These are phyloP conservation scores for Gynochthodes officinalis DNA, from an alignment of 257 asterid genomes.

Conservation along the genomic window DNA sequence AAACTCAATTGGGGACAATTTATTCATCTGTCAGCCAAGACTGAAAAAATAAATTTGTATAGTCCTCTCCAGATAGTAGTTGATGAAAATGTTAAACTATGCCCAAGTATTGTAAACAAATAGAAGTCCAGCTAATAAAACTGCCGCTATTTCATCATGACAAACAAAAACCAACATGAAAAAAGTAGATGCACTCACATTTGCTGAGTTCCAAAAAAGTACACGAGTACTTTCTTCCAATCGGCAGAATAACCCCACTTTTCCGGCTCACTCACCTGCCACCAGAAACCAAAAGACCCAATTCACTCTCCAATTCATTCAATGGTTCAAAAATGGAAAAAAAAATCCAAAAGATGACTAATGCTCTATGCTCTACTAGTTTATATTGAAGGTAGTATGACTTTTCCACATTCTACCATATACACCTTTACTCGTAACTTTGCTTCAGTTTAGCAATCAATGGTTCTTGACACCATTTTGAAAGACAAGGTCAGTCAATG, in stretches of 20 bases:
- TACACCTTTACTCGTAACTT: background rate
- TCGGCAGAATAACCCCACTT: slow-evolving; percentile 80
- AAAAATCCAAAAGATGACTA: background rate
- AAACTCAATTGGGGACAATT: background rate
- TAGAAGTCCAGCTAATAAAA: too few relatives aligned
- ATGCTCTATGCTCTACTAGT: background rate
- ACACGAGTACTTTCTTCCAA: slow-evolving; percentile 74
- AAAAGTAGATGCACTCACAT: slow-evolving; percentile 52
- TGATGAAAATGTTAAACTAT: too few relatives aligned
- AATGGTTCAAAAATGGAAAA: background rate
- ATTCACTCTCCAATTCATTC: slow-evolving; percentile 1
- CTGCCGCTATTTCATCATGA: background rate
- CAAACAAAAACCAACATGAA: slow-evolving; percentile 5
- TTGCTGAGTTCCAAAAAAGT: slow-evolving; percentile 80
- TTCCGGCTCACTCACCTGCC: slow-evolving; percentile 86
- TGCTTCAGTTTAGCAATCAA: background rate
- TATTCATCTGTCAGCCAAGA: too few relatives aligned
- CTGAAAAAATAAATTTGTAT: too few relatives aligned
- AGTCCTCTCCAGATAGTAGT: background rate
- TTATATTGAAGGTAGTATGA: background rate
- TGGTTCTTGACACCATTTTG: background rate
- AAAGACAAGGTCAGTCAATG: background rate
- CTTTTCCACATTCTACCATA: background rate
- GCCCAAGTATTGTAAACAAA: too few relatives aligned
- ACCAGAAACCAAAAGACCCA: slow-evolving; percentile 21